Percentiles rank a stretch among this genome's conserved stretches.
Conservation (phyloP, 2,329 filamentous ascomycete species). For the Elsinoe ampelina region DNA sequence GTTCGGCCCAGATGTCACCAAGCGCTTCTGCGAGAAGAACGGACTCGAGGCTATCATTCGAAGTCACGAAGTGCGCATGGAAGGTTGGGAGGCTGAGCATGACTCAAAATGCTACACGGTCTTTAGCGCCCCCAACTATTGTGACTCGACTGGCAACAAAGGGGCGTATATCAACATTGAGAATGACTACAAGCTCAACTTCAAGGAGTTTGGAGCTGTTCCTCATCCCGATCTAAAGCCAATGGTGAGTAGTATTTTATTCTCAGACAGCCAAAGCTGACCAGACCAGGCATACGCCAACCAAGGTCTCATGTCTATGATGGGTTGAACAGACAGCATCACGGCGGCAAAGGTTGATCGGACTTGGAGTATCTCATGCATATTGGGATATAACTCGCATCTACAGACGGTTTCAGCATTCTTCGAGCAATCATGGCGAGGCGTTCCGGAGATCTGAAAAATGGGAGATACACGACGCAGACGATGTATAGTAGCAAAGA, state of each 20-base stretch:
- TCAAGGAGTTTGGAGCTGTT: constrained; percentile 90
- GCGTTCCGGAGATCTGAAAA: constrained; percentile 5
- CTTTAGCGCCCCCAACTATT: constrained; percentile 96
- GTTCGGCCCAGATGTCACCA: constrained; percentile 93
- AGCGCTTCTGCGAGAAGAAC: constrained; percentile 93
- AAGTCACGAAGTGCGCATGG: constrained; percentile 97
- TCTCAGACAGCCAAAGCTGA: constrained; percentile 4
- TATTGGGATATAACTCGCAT: constrained; percentile 4
- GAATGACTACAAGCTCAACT: constrained; percentile 81
- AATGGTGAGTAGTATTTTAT: constrained; percentile 50
- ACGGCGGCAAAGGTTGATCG: not conserved
- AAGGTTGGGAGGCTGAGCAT: constrained; percentile 97
- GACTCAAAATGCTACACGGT: constrained; percentile 94
- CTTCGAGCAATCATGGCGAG: constrained; percentile 10
- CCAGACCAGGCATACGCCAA: constrained; percentile 64
- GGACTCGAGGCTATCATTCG: constrained; percentile 89
- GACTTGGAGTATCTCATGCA: not conserved
- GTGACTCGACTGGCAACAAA: constrained; percentile 95
- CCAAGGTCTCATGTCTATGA: constrained; percentile 67
- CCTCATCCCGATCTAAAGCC: constrained; percentile 92
- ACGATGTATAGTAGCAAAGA: constrained; percentile 5
- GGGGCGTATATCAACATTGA: constrained; percentile 97
- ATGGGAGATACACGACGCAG: not conserved
- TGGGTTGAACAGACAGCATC: constrained; percentile 30
- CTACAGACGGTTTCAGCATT: constrained; percentile 5